Base-by-base conservation (phyloP, 768 basidiomycete species). In the Boletus rubescentipes region DNA sequence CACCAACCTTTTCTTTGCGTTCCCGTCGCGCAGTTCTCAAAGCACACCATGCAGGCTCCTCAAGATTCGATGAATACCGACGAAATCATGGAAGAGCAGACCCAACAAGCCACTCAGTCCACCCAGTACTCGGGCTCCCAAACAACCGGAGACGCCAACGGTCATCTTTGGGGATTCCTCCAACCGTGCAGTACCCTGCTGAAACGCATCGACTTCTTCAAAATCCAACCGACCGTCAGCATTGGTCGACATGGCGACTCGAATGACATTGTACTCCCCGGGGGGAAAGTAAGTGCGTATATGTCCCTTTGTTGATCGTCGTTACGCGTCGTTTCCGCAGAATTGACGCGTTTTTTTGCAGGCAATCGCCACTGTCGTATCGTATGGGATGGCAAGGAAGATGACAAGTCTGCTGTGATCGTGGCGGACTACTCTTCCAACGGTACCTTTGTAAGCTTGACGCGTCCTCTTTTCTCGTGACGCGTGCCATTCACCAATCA, bases 251-350 rank as follows among this genome's bases (percentile, higher is more conserved):
- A 77, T 55, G 61, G 48, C 0, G 72, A 74, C 0, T 20, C 47
- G 9, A 72, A 71, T 54, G 83, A 87, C 53, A 72, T 88, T 41
- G 68, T 83, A n/a, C 71, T 92, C 26, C 78, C 83, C 5, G 86
- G 87, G 9, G 80, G 77, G 73, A 89, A 82, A 78, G 81, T 91
- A 65, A 91, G 90, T 91, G 61, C 69, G 80, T 75, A 48, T 46
- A 29, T 21, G 14, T 55, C 29, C 49, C 46, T 35, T 58, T 34
- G 18, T 55, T 42, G 46, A 7, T 43, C 18, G 12, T 32, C 29
- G 29, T 46, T 38, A 51, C 63, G 63, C 60, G 60, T 57, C 38
- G 35, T 47, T 49, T 26, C 46, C 45, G 48, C 49, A 38, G 43
- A 36, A 53, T 46, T 64, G 53, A 67, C 69, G 69, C 69, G 69